Percentiles rank a stretch among this genome's conserved stretches.
phyloP scores from a whole-genome alignment of 192 early-diverging fungal species.

The Podochytrium sp. region DNA sequence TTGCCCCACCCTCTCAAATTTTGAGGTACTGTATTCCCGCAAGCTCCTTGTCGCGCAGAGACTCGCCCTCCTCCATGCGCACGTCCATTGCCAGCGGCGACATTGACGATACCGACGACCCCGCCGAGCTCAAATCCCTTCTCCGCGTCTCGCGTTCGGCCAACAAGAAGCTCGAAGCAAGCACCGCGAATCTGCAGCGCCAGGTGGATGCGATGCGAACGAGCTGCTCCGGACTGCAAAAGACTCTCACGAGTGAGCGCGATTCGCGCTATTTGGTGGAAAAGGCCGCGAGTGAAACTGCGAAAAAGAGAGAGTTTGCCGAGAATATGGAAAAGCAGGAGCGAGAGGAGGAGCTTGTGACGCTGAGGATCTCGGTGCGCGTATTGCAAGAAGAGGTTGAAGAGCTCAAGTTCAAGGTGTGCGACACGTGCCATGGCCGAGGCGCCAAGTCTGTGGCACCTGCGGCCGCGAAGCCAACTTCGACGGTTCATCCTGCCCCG shows the following conservation, averaged over 20 bases:
- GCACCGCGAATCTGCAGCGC: neutral
- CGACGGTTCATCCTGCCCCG: neutral
- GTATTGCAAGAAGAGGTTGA: neutral
- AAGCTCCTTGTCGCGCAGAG: too few species aligned
- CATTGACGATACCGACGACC: conserved; percentile 15
- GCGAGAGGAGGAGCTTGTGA: neutral
- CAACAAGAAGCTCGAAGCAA: neutral
- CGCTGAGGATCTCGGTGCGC: neutral
- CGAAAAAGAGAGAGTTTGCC: neutral
- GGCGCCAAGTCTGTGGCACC: neutral
- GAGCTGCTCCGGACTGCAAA: neutral
- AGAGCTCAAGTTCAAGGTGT: neutral
- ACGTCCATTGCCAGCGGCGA: neutral
- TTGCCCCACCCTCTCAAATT: too few species aligned
- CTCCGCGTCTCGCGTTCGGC: conserved; percentile 1
- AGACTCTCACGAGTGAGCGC: neutral
- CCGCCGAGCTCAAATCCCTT: neutral
- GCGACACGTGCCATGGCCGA: neutral
- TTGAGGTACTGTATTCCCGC: too few species aligned
- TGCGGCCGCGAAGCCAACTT: neutral
- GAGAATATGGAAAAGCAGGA: neutral
- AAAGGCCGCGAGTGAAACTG: neutral
- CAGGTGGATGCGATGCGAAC: neutral
- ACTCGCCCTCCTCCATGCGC: neutral
- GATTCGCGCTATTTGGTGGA: neutral